phyloP scores from a whole-genome alignment of 2,329 filamentous ascomycete species.

The Stachybotrys chlorohalonatus region DNA sequence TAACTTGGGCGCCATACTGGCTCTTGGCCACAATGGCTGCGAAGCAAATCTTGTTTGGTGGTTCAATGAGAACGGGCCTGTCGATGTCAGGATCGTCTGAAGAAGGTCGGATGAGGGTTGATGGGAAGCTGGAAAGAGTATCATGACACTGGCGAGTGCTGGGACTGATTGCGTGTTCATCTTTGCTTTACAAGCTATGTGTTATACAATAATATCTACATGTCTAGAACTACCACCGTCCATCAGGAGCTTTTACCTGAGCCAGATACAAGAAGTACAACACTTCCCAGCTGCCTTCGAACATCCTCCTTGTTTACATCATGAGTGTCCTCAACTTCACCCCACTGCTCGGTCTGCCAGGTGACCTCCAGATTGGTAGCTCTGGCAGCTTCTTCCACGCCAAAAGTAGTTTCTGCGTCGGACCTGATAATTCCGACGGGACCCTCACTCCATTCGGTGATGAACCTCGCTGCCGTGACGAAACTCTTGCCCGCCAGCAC shows the following conservation, averaged over 20 bases:
- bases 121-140: too few relatives aligned
- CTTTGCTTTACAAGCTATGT: neutral
- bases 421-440: constrained; percentile 41
- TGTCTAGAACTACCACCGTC: neutral
- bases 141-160: neutral
- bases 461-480: constrained; percentile 63
- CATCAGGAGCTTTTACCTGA: constrained; percentile 18
- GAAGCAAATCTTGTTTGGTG: neutral
- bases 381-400: constrained; percentile 72
- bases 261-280: constrained; percentile 70
- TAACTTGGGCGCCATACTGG: neutral
- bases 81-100: neutral
- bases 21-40: neutral
- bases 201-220: neutral
- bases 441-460: constrained; percentile 82
- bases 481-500: constrained; percentile 82
- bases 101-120: too few relatives aligned
- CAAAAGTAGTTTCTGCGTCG: constrained; percentile 42
- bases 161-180: neutral
- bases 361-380: constrained; percentile 75
- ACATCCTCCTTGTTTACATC: constrained; percentile 92
- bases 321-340: constrained; percentile 95
- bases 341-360: constrained; percentile 89
- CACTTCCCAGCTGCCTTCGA: constrained; percentile 78
- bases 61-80: neutral